Base-by-base conservation (phyloP, 352 stramenopile species). In the Thraustochytrium striatum region DNA sequence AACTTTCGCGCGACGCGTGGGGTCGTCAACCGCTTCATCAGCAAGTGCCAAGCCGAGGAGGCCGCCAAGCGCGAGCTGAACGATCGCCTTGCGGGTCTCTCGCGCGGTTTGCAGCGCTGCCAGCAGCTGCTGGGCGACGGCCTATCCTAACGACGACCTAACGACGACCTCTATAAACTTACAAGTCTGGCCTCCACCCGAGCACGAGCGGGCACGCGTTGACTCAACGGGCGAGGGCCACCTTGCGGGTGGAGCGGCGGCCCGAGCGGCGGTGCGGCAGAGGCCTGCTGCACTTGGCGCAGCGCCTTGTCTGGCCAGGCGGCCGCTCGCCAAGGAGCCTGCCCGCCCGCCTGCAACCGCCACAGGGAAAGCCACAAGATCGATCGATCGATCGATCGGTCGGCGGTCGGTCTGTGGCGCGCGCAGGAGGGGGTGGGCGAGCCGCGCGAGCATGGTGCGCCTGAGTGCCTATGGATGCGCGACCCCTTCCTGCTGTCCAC, bases 391-490 rank as follows among this genome's bases (percentile, higher is more conserved):
- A n/a, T n/a, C n/a, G n/a, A n/a, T n/a, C n/a, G n/a, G n/a, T n/a
- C n/a, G n/a, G n/a, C n/a, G n/a, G n/a, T n/a, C n/a, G n/a, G n/a
- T n/a, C n/a, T n/a, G n/a, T n/a, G n/a, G n/a, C n/a, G 47, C 47
- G 16, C 25, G 16, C 25, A 25, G 47, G 47, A 55, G 16, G 25
- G 47, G 47, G 47, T 55, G 16, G 47, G 16, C 47, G 25, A 21
- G 25, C 47, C 16, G 47, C 25, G 16, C 47, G 25, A 55, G 25
- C 47, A 55, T 16, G 59, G 58, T 70, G 59, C 32, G 38, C 5
- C 62, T 73, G 38, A n/a, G 47, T 28, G 62, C 11, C 28, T 73
- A 21, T 73, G 62, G 62, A 73, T 75, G 65, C 65, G 65, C 39
- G 65, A 75, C 65, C 65, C 65, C 9, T 75, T 32, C 47, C 25